Evolutionary conservation across 2,329 filamentous ascomycete genomes (phyloP).

Genomic region (Nannizziopsis barbatae): DNA sequence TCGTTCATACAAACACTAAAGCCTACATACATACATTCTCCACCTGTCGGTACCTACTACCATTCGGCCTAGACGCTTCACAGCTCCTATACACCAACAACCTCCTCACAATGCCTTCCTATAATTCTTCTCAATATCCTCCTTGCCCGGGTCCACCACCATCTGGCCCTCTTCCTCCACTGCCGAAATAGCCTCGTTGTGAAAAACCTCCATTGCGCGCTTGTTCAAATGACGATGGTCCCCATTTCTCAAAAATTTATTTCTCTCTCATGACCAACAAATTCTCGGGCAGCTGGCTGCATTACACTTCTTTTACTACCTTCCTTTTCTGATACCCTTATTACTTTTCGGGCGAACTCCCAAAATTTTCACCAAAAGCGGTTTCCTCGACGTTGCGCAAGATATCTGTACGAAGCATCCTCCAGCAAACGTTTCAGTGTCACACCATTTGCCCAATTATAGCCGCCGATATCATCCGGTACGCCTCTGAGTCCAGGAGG

Average conservation of each 20-base stretch:
- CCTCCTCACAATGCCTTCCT: conserved; percentile 16
- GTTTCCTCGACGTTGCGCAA: neutral
- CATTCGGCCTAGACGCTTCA: neutral
- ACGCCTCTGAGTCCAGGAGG: no score
- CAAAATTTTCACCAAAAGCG: neutral
- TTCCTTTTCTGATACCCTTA: neutral
- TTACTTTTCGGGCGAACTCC: neutral
- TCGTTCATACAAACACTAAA: neutral
- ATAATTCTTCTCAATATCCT: conserved; percentile 17
- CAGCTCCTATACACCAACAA: neutral
- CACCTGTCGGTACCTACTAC: neutral
- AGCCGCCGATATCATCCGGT: no score
- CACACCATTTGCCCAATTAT: no score
- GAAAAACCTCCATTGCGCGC: neutral
- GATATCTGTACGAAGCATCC: neutral
- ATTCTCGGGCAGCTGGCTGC: conserved; percentile 14
- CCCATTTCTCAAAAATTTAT: conserved; percentile 3
- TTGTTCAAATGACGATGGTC: neutral
- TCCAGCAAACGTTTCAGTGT: no score
- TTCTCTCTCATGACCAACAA: neutral
- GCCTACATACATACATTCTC: neutral
- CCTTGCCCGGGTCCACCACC: conserved; percentile 19
- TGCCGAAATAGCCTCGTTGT: conserved; percentile 18
- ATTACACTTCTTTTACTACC: neutral
- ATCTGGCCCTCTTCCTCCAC: conserved; percentile 18